Percentiles rank a stretch among this genome's conserved stretches.
Conservation (phyloP, 2,329 filamentous ascomycete species). For the Dactylellina drechsleri region DNA sequence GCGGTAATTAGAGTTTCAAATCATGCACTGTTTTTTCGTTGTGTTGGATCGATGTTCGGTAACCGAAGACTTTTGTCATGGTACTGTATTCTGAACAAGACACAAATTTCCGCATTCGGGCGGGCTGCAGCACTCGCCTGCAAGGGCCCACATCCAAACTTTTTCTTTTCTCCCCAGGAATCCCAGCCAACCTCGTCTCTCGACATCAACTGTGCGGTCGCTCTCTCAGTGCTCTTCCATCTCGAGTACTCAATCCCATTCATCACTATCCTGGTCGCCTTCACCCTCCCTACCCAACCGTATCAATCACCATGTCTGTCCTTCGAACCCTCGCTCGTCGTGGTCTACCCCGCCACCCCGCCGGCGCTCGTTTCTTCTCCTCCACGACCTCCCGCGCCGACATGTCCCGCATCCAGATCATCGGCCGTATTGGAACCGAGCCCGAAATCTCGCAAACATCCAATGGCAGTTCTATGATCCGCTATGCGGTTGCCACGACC, state of each 20-base stretch:
- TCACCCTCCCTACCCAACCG: background rate
- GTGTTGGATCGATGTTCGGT: too few species aligned
- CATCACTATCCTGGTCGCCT: background rate
- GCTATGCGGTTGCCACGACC: conserved; percentile 73
- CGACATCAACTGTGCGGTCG: conserved; percentile 6
- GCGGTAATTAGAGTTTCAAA: too few species aligned
- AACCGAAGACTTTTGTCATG: too few species aligned
- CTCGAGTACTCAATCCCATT: background rate
- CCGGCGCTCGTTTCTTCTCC: conserved; percentile 75
- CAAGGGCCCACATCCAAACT: conserved; percentile 24
- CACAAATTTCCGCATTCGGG: conserved; percentile 32
- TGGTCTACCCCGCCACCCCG: conserved; percentile 40
- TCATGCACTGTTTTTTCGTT: too few species aligned
- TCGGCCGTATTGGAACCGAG: conserved; percentile 82
- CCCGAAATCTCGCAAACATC: conserved; percentile 79
- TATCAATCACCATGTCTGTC: conserved; percentile 28
- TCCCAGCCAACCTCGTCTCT: conserved; percentile 10
- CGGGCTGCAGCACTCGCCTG: conserved; percentile 19
- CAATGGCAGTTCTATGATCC: conserved; percentile 77
- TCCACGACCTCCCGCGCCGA: conserved; percentile 69
- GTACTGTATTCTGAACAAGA: background rate
- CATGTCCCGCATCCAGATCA: conserved; percentile 82
- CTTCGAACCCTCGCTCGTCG: conserved; percentile 36
- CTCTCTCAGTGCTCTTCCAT: background rate
- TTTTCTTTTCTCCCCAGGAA: conserved; percentile 27